Evolutionary conservation across 108 stramenopile genomes (phyloP).

Genomic region (Hondaea fermentalgiana): DNA sequence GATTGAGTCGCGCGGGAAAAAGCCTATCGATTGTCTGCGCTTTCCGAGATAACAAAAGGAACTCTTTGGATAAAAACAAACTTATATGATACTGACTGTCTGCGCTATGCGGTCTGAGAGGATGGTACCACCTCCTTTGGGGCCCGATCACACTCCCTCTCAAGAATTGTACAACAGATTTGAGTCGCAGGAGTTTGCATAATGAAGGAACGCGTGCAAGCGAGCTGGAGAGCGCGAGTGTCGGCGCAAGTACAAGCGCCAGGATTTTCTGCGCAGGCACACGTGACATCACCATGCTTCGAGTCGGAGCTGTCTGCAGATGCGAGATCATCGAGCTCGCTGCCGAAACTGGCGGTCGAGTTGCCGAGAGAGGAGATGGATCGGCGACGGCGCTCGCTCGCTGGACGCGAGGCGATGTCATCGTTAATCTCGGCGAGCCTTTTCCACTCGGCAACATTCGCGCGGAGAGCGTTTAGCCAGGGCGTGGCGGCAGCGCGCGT

Average conservation of each 20-base stretch:
- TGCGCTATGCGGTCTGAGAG: no score
- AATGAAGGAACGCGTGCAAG: neutral
- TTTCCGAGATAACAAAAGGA: no score
- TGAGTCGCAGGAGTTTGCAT: neutral
- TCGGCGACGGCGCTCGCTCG: neutral
- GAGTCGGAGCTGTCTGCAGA: neutral
- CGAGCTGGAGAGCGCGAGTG: neutral
- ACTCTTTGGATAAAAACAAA: no score
- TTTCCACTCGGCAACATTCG: neutral
- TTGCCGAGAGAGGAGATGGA: neutral
- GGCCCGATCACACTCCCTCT: neutral
- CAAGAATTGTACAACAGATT: neutral
- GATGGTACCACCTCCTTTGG: no score
- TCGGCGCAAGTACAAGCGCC: neutral
- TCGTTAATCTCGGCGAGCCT: neutral
- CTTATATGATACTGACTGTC: no score
- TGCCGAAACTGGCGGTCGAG: neutral
- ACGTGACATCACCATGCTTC: neutral
- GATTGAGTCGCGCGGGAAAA: no score
- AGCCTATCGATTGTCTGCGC: no score
- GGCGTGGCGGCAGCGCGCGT: neutral
- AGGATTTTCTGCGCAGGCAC: neutral
- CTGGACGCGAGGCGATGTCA: neutral
- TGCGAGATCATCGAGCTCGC: neutral
- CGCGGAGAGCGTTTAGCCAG: neutral